Evolutionary conservation across 352 stramenopile genomes (phyloP), one percentile per base, ranked within the genome.

Genomic region (Phytopythium boreale): DNA sequence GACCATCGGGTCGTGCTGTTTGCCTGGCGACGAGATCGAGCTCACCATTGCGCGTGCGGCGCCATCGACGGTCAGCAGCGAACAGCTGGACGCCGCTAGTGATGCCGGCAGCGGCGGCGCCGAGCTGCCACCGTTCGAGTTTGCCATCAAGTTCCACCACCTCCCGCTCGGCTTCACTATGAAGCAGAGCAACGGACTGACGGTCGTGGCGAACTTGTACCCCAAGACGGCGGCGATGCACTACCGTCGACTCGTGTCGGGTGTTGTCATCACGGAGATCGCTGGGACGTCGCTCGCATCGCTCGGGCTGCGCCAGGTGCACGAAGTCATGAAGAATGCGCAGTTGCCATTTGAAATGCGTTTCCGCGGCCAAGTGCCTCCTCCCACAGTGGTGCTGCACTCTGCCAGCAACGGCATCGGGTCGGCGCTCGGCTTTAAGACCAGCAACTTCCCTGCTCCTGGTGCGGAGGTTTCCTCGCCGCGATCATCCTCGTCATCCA

Each of bases 111-210:
- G 10, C 68, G 64, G 22, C 47, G 88, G 63, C n/a, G 31, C 29
- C 29, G 70, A 46, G 36, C 53, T 60, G 20, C 53, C 53, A 20
- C 53, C 61, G 53, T 74, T 79, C 59, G 84, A 90, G 60, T 95
- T 96, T 60, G 72, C 74, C 26, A 73, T 96, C 57, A 62, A 92
- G 41, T 96, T 96, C 64, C 86, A 96, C 70, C 87, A 84, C 36
- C 79, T 95, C 17, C 88, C 88, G 46, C 75, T 96, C 22, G 88
- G 88, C 10, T 95, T 96, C 61, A 94, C 86, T 7, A 82, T 96
- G 72, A 92, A 92, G 65, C 81, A 90, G 50, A 80, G 85, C 19
- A 77, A 82, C 64, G 63, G 64, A 20, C 76, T 66, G 31, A 93
- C 80, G 2, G 85, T 93, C 43, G 86, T 96, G 7, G 86, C 84